Evolutionary conservation across 495 filamentous ascomycete species (phyloP).

Genomic region (Aspergillus ostianus): DNA sequence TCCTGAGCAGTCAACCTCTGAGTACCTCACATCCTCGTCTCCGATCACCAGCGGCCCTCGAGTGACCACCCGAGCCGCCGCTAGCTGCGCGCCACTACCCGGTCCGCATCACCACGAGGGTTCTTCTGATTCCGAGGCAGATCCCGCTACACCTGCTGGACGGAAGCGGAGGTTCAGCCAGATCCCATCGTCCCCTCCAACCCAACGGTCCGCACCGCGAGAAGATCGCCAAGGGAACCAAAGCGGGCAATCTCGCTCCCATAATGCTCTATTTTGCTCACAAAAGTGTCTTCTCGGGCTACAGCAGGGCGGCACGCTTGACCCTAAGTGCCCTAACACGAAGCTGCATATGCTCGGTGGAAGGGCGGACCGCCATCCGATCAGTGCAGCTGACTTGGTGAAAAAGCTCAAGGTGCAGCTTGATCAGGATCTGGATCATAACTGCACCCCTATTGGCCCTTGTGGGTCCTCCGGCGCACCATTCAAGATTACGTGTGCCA

Average conservation of each 20-base stretch:
- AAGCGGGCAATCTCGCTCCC: slow-evolving; percentile 1
- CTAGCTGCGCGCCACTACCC: slow-evolving; percentile 18
- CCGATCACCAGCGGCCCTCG: slow-evolving; percentile 17
- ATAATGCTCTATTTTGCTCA: slow-evolving; percentile 31
- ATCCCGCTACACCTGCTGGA: slow-evolving; percentile 15
- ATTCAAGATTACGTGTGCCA: slow-evolving; percentile 39
- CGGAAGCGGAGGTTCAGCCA: slow-evolving; percentile 26
- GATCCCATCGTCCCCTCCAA: slow-evolving; percentile 15
- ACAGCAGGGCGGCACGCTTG: slow-evolving; percentile 26
- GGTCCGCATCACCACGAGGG: slow-evolving; percentile 8
- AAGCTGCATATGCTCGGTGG: slow-evolving; percentile 18
- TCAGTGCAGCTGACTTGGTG: slow-evolving; percentile 10
- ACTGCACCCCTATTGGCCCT: slow-evolving; percentile 21
- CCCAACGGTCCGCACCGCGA: slow-evolving; percentile 5
- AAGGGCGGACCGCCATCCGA: slow-evolving; percentile 9
- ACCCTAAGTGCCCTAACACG: slow-evolving; percentile 38
- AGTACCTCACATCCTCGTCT: slow-evolving; percentile 14
- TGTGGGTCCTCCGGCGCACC: slow-evolving; percentile 27
- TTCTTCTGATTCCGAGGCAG: slow-evolving; percentile 19
- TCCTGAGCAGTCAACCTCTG: slow-evolving; percentile 14
- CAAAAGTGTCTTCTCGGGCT: slow-evolving; percentile 42
- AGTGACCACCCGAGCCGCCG: slow-evolving; percentile 20
- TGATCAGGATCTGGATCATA: slow-evolving; percentile 28
- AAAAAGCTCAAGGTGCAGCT: slow-evolving; percentile 24
- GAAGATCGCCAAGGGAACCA: background rate